Evolutionary conservation across 2,329 filamentous ascomycete species (phyloP), one percentile per base, ranked within the genome.

Genomic region (Ceratocystis lukuohia): DNA sequence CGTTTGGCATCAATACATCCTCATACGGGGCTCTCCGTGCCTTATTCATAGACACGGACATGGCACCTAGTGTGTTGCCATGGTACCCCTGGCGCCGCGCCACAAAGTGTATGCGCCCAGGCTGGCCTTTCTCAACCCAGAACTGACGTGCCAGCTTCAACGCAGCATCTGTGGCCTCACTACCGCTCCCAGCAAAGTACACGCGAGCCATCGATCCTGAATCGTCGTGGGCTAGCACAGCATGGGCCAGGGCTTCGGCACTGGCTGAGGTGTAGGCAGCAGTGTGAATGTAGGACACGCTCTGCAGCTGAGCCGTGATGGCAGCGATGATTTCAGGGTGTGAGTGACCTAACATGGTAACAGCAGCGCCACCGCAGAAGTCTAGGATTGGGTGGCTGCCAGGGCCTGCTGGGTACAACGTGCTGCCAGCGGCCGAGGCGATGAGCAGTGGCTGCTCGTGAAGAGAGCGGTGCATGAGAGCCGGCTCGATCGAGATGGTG

Each of bases 281-380:
- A 2, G 72, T 72, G 68, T 74, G 72, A 6, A 71, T 70, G 56
- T 72, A 74, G 62, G 68, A 67, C n/a, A 72, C 69, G n/a, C 67
- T 74, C 65, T 77, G 75, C 71, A 85, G 75, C 70, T 87, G 84
- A 20, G 77, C 71, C 22, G 76, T 74, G 37, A 88, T 78, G 0
- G 84, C 84, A 20, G 79, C 74, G 33, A 76, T 77, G 25, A 89
- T 80, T 66, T 82, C 76, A 65, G 78, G 70, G 66, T 85, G 79
- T 41, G 80, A 80, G 71, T 88, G 84, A 17, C 86, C 86, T 7
- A 89, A 72, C 72, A 83, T 85, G 8, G 83, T 79, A 5, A 89
- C 87, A 6, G 84, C 84, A 15, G 86, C 84, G 61, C 87, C 87
- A 50, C 84, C 80, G n/a, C 83, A 85, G 4, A 83, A 84, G 72